Evolutionary conservation across 2,329 filamentous ascomycete genomes (phyloP).

Genomic region (Leptographium flavum): DNA sequence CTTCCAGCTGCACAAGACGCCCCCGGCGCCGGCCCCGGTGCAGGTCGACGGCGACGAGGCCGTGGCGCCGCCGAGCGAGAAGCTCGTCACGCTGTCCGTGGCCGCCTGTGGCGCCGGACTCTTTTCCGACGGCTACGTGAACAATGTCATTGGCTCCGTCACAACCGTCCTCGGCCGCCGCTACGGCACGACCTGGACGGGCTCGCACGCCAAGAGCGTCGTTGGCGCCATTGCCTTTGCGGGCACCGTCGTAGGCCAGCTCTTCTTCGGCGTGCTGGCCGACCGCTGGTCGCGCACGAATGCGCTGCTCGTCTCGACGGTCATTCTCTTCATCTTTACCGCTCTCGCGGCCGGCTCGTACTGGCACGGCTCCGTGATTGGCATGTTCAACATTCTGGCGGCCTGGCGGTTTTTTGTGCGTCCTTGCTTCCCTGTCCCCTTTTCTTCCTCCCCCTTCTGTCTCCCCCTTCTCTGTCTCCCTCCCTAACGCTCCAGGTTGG

Average conservation of each 20-base stretch:
- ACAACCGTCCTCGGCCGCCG: constrained; percentile 58
- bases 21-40: background rate
- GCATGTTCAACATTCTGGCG: constrained; percentile 61
- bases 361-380: constrained; percentile 49
- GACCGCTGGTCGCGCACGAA: constrained; percentile 79
- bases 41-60: background rate
- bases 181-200: constrained; percentile 56
- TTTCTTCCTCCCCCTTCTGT: background rate
- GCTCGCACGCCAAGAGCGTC: constrained; percentile 56
- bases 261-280: constrained; percentile 65
- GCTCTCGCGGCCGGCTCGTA: constrained; percentile 67
- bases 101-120: constrained; percentile 82
- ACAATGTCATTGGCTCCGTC: constrained; percentile 82
- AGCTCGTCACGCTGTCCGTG: constrained; percentile 42
- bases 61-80: background rate
- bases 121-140: constrained; percentile 86
- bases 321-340: constrained; percentile 76
- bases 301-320: constrained; percentile 64
- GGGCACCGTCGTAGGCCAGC: constrained; percentile 66
- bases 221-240: constrained; percentile 75
- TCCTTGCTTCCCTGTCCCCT: background rate
- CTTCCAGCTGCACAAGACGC: constrained; percentile 1
- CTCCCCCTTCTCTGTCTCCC: background rate
- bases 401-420: constrained; percentile 73
- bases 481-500: constrained; percentile 29